Conservation (phyloP, 805 yeast species). For the Candida tallmaniae region DNA sequence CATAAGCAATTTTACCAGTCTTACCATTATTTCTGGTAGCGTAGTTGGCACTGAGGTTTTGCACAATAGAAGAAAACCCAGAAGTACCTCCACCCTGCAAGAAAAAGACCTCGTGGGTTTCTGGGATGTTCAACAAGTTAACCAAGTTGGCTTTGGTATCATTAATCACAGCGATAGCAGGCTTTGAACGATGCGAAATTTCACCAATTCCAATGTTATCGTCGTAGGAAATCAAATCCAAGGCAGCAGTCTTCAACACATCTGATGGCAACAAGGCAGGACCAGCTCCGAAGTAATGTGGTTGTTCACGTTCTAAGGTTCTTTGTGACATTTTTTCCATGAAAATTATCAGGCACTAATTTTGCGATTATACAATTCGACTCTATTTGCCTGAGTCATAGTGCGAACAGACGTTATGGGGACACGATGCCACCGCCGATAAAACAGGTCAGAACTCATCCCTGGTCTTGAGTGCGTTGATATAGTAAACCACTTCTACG, state of each 20-base stretch:
- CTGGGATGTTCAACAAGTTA: constrained; percentile 72
- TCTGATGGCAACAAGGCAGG: constrained; percentile 87
- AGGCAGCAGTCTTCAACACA: constrained; percentile 85
- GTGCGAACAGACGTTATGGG: no score
- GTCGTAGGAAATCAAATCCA: constrained; percentile 70
- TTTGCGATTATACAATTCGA: no score
- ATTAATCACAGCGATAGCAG: constrained; percentile 74
- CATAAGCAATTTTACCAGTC: constrained; percentile 77
- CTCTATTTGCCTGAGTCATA: no score
- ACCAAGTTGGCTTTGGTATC: constrained; percentile 65
- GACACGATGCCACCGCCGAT: no score
- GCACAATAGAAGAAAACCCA: constrained; percentile 84
- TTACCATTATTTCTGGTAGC: constrained; percentile 63
- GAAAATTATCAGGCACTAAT: not conserved
- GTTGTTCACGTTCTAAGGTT: constrained; percentile 57
- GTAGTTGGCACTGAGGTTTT: constrained; percentile 74
- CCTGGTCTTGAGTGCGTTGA: constrained; percentile 26
- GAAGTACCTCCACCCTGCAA: constrained; percentile 98
- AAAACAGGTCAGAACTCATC: no score
- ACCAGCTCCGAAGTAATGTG: constrained; percentile 95
- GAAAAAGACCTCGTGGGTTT: constrained; percentile 90
- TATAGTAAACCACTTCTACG: constrained; percentile 62
- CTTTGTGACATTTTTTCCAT: not conserved
- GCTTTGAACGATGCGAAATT: constrained; percentile 88
- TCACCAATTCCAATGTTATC: constrained; percentile 90